Base-by-base conservation (phyloP, 768 basidiomycete species). In the Melanogaster broomeanus region DNA sequence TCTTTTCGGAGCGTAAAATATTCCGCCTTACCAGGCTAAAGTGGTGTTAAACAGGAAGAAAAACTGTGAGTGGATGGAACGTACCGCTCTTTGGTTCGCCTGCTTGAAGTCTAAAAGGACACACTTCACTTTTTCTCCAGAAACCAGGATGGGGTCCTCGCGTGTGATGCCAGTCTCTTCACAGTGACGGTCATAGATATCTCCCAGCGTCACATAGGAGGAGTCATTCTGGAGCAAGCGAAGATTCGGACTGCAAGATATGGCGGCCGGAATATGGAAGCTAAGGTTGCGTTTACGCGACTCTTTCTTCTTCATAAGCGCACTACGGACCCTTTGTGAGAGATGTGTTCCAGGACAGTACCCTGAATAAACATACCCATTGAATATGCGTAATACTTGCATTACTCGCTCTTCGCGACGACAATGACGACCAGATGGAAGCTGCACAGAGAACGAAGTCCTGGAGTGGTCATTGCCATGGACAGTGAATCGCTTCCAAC, bases 381-480 rank as follows among this genome's bases (percentile, higher is more conserved):
- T 98, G 72, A 98, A 90, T 48, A 88, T 90, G n/a, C 97, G 84
- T 73, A 96, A 89, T 18, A 97, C 72, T 61, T 98, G 93, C 69
- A 89, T 88, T 39, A 96, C 84, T 44, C 91, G 78, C 62, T 99
- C 96, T 72, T 99, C 96, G 28, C 97, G 81, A 22, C 97, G 86
- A 59, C 85, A 87, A 59, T 90, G 88, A 18, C 93, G 80, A 45
- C 85, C 83, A 30, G 88, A 84, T 10, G 95, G 94, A 43, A 90
- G 76, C 66, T 99, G 97, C 5, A 96, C 91, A 28, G 87, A 84
- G 69, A 98, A 99, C 2, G 90, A 85, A 28, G 90, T 90, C 44
- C 73, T 81, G n/a, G 91, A 88, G 56, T 92, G 90, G 66, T 98
- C 95, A 57, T 83, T 85, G 9, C 95, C 97, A 58, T 94, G 81